These are phyloP conservation scores for Rhizopogon vesiculosus DNA, from an alignment of 768 basidiomycete genomes.

Conservation along the genomic window DNA sequence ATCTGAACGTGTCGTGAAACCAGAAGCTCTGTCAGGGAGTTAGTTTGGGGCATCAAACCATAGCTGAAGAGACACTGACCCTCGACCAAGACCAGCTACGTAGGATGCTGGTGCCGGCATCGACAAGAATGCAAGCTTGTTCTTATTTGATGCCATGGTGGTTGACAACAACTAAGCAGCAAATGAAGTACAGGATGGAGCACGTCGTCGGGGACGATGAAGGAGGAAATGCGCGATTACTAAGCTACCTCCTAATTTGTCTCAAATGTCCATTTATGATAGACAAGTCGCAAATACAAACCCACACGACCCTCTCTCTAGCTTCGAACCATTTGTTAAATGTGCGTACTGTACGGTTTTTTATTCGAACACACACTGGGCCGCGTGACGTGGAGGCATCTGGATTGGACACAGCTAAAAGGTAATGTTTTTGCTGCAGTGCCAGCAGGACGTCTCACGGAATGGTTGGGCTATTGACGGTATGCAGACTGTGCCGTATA, in stretches of 20 bases:
- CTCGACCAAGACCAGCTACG: conserved; percentile 97
- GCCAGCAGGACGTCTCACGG: no score
- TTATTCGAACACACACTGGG: no score
- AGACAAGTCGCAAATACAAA: no score
- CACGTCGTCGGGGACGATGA: neutral
- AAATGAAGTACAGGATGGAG: neutral
- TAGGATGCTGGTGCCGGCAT: conserved; percentile 96
- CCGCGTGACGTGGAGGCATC: no score
- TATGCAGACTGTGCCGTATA: no score
- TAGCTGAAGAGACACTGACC: conserved; percentile 43
- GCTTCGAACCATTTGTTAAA: no score
- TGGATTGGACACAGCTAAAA: no score
- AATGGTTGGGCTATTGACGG: no score
- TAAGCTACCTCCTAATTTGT: neutral
- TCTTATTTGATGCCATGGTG: conserved; percentile 50
- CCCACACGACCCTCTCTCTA: no score
- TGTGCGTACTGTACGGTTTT: no score
- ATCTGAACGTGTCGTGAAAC: conserved; percentile 97
- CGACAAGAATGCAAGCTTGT: conserved; percentile 83
- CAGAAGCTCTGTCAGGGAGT: conserved; percentile 65
- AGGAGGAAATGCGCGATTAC: neutral
- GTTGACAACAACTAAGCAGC: neutral
- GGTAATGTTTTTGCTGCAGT: no score
- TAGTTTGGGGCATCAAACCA: neutral
- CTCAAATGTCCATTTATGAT: no score